Evolutionary conservation across 805 yeast genomes (phyloP).

Genomic region (Ogataea paraovalis): DNA sequence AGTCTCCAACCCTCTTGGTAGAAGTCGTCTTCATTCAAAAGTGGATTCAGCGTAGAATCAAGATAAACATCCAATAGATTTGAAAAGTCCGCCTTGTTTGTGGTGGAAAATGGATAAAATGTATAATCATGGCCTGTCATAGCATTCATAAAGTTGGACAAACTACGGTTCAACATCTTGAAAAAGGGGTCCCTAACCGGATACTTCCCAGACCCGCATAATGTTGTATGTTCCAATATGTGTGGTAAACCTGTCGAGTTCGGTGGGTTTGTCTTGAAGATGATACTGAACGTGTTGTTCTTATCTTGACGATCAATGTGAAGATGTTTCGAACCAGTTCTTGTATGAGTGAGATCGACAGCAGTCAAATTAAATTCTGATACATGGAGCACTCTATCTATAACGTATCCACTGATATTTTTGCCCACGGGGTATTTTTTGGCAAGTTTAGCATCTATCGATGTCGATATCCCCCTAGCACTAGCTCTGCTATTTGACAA

Average conservation of each 20-base stretch:
- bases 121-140: slow-evolving; percentile 98
- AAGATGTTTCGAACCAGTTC: slow-evolving; percentile 74
- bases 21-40: slow-evolving; percentile 75
- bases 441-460: slow-evolving; percentile 13
- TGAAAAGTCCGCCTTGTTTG: slow-evolving; percentile 73
- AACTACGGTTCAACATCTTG: slow-evolving; percentile 92
- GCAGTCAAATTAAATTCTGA: slow-evolving; percentile 84
- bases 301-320: slow-evolving; percentile 81
- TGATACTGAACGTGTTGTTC: slow-evolving; percentile 85
- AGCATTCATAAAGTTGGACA: slow-evolving; percentile 96
- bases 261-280: slow-evolving; percentile 93
- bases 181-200: slow-evolving; percentile 98
- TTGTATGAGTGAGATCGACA: slow-evolving; percentile 60
- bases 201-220: slow-evolving; percentile 87
- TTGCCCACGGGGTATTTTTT: slow-evolving; percentile 62
- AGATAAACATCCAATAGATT: slow-evolving; percentile 85
- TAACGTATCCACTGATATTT: slow-evolving; percentile 60
- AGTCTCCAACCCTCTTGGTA: slow-evolving; percentile 97
- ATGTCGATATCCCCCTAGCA: slow-evolving; percentile 6
- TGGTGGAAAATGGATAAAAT: slow-evolving; percentile 93
- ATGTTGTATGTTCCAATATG: slow-evolving; percentile 90
- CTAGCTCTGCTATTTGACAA: not conserved
- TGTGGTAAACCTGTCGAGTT: slow-evolving; percentile 95
- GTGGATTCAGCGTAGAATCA: slow-evolving; percentile 82
- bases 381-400: slow-evolving; percentile 60